Evolutionary conservation across 2,329 filamentous ascomycete genomes (phyloP), one percentile per base, ranked within the genome.

Genomic region (Lachnellula cervina): DNA sequence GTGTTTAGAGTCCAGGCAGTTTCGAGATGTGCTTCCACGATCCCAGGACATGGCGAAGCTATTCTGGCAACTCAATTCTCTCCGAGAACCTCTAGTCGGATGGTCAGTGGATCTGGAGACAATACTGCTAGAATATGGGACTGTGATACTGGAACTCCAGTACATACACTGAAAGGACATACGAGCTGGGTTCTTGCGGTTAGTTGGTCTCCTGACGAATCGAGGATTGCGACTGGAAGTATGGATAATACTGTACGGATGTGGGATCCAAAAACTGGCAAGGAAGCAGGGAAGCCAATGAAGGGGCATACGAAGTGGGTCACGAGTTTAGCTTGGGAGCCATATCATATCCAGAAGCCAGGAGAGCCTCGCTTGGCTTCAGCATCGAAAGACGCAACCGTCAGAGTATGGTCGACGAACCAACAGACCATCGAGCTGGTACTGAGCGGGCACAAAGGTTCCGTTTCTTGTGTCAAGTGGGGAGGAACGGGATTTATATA

Each of bases 121-220:
- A 88, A 88, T 64, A 97, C 92, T 1, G 93, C 92, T 0, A 79
- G 93, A 55, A 87, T 97, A 74, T 97, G 90, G 90, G 92, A 99
- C 67, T 92, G 90, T 49, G 90, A 97, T 66, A 97, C 91, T 0
- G 92, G 92, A 48, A 97, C 91, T 11, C 91, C 92, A 0, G 82
- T 90, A 59, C 83, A 89, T 71, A 97, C 91, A 0, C 74, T 97
- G 49, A 88, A 90, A 65, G 91, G 91, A 0, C 94, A 97, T 71
- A 86, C 87, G 2, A 88, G 88, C 58, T 97, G 92, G 92, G 91
- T 97, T 3, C 73, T 97, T 54, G 89, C 86, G 2, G 90, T 96
- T 3, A 83, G 85, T 53, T 97, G 90, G 84, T 91, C 89, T 14
- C 90, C 92, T 0, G 90, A 97, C 68, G 90, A 88, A 11, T 79